Conservation (phyloP, 1,139 yeast genomes). For the Sugiyamaella pinicola region DNA sequence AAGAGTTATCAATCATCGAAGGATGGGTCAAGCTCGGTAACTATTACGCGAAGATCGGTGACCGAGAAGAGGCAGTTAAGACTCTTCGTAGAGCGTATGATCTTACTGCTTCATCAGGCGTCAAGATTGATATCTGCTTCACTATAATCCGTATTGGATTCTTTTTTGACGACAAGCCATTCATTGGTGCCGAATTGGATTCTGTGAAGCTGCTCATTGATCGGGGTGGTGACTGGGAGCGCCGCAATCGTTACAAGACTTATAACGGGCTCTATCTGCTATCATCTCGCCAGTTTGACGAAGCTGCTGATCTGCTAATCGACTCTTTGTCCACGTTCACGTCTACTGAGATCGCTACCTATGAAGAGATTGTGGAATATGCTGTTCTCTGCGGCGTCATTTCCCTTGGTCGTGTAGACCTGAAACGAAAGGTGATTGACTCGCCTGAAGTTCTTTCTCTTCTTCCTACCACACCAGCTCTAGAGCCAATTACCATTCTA, state of each 20-base stretch:
- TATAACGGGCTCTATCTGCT: slow-evolving; percentile 81
- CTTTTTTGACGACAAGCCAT: slow-evolving; percentile 76
- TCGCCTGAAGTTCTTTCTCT: slow-evolving; percentile 91
- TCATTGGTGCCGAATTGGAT: slow-evolving; percentile 73
- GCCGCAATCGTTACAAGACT: slow-evolving; percentile 91
- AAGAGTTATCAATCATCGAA: slow-evolving; percentile 78
- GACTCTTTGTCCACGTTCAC: slow-evolving; percentile 96
- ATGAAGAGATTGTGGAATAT: slow-evolving; percentile 86
- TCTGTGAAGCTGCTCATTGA: slow-evolving; percentile 75
- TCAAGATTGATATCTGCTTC: slow-evolving; percentile 82
- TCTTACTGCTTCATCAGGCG: slow-evolving; percentile 75
- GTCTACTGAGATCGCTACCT: slow-evolving; percentile 86
- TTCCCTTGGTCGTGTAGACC: slow-evolving; percentile 77
- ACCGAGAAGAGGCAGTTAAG: slow-evolving; percentile 68
- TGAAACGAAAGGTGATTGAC: slow-evolving; percentile 83
- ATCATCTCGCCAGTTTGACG: slow-evolving; percentile 83
- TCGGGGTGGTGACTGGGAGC: slow-evolving; percentile 99
- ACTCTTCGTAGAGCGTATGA: slow-evolving; percentile 77
- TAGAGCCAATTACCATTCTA: slow-evolving; percentile 81
- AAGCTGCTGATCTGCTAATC: slow-evolving; percentile 79
- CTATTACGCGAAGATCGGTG: slow-evolving; percentile 83
- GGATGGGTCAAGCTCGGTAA: slow-evolving; percentile 83
- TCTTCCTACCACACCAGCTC: slow-evolving; percentile 66
- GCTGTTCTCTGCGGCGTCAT: slow-evolving; percentile 87
- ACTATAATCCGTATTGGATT: slow-evolving; percentile 84